Percentiles rank a stretch among this genome's conserved stretches.
Evolutionary conservation across 306 rosid genomes (phyloP).

Genomic region (Vachellia pachyceras): DNA sequence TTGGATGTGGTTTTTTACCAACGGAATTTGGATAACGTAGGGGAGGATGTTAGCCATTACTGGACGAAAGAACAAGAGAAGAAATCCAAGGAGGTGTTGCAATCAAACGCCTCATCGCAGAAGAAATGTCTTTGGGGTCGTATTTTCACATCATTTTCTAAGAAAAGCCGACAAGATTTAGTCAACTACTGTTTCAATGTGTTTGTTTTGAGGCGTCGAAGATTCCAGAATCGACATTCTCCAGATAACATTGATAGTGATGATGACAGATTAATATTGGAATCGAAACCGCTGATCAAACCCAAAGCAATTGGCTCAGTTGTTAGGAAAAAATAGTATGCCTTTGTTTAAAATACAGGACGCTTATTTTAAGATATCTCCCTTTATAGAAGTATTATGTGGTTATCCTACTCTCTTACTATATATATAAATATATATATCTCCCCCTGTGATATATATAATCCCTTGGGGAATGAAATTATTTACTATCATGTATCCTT

Average conservation of each 20-base stretch:
- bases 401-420: no score
- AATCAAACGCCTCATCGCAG: slow-evolving; percentile 42
- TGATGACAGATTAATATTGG: slow-evolving; percentile 63
- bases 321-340: background rate
- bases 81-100: slow-evolving; percentile 51
- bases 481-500: no score
- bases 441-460: no score
- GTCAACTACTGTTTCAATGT: slow-evolving; percentile 90
- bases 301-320: background rate
- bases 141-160: slow-evolving; percentile 49
- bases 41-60: slow-evolving; percentile 62
- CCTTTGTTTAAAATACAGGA: background rate
- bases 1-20: slow-evolving; percentile 60
- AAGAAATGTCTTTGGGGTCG: slow-evolving; percentile 56
- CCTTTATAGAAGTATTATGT: no score
- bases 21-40: slow-evolving; percentile 62
- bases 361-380: no score
- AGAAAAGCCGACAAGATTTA: slow-evolving; percentile 63
- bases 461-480: no score
- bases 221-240: slow-evolving; percentile 70
- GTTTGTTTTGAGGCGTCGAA: slow-evolving; percentile 65
- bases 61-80: slow-evolving; percentile 68
- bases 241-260: slow-evolving; percentile 68
- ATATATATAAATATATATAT: no score
- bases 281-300: slow-evolving; percentile 25